Conservation (phyloP, 495 filamentous ascomycete genomes). For the Aspergillus bertholletiae region DNA sequence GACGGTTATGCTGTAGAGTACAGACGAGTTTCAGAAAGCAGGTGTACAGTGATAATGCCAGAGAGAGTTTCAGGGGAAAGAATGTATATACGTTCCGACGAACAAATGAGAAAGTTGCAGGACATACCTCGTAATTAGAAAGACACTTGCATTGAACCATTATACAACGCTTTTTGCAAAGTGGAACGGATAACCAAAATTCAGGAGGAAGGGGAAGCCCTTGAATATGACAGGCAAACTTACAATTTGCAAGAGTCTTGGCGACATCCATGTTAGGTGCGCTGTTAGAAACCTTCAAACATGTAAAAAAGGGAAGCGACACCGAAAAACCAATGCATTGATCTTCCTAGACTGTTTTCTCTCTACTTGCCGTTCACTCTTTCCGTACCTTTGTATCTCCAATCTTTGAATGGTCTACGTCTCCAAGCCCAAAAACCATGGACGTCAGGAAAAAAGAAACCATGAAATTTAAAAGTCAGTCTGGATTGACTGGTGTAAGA, state of each 20-base stretch:
- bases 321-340: not conserved
- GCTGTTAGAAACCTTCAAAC: no score
- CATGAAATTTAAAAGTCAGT: conserved; percentile 13
- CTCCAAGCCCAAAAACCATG: not conserved
- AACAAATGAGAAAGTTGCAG: not conserved
- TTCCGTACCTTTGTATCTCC: not conserved
- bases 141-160: not conserved
- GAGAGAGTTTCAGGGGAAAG: no score
- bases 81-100: conserved; percentile 4
- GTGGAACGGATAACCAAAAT: no score
- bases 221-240: no score
- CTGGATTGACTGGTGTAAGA: conserved; percentile 18
- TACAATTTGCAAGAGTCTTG: no score
- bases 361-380: not conserved
- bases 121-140: not conserved
- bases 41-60: conserved; percentile 9
- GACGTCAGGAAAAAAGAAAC: not conserved
- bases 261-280: no score
- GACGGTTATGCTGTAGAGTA: not conserved
- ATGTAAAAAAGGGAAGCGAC: not conserved
- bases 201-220: no score
- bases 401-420: not conserved
- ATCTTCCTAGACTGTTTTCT: not conserved
- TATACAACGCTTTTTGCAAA: not conserved
- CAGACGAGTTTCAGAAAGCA: conserved; percentile 4